These are phyloP conservation scores for Cutaneotrichosporon sp. DNA, from an alignment of 1,284 basidiomycete species.

Conservation along the genomic window DNA sequence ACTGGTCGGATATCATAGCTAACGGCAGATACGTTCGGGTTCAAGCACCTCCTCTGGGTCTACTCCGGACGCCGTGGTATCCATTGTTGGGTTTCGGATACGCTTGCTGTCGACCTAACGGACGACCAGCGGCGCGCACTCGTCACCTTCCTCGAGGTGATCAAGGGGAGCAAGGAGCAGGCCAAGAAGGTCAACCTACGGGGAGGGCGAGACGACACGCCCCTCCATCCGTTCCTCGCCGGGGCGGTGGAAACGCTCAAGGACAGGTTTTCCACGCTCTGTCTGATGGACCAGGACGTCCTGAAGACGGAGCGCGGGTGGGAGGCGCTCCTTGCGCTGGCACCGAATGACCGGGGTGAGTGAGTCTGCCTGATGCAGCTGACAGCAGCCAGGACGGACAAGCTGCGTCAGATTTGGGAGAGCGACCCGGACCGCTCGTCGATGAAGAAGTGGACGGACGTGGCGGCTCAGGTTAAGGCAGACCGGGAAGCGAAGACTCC, in stretches of 20 bases:
- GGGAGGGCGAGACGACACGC: slow-evolving; percentile 51
- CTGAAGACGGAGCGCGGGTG: slow-evolving; percentile 72
- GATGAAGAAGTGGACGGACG: slow-evolving; percentile 69
- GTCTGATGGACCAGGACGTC: slow-evolving; percentile 82
- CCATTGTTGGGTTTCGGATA: slow-evolving; percentile 95
- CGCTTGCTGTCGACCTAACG: slow-evolving; percentile 78
- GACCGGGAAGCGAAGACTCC: background rate
- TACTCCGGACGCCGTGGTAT: slow-evolving; percentile 98
- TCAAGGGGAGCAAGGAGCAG: slow-evolving; percentile 79
- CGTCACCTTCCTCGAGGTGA: slow-evolving; percentile 81
- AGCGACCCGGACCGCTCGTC: slow-evolving; percentile 60
- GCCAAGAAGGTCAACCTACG: slow-evolving; percentile 78
- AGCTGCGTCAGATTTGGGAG: slow-evolving; percentile 66
- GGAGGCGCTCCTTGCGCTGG: slow-evolving; percentile 69
- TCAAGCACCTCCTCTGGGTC: slow-evolving; percentile 82
- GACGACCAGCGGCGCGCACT: slow-evolving; percentile 88
- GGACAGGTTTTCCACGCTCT: slow-evolving; percentile 64
- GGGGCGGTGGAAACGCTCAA: slow-evolving; percentile 61
- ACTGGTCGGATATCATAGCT: slow-evolving; percentile 7
- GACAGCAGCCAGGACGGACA: slow-evolving; percentile 51
- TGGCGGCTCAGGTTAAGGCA: slow-evolving; percentile 39
- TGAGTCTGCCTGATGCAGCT: background rate
- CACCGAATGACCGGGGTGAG: slow-evolving; percentile 63
- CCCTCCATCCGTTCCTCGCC: slow-evolving; percentile 70
- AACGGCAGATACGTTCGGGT: slow-evolving; percentile 69